Percentiles rank a stretch among this genome's conserved stretches.
Evolutionary conservation across 805 yeast genomes (phyloP).

Genomic region (Kurtzmaniella fragi): DNA sequence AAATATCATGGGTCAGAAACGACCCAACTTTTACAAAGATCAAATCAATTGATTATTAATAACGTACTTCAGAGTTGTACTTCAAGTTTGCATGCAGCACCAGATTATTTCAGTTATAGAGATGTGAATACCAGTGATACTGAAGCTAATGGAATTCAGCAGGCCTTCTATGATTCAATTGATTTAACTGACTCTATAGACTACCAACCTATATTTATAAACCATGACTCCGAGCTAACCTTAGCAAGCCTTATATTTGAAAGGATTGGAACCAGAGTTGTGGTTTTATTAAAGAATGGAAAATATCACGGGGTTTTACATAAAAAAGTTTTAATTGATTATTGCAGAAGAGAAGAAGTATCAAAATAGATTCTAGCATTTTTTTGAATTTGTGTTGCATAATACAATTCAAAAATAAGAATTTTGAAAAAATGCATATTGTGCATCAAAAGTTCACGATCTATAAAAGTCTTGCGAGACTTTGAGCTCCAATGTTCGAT

Average conservation of each 20-base stretch:
- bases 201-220: conserved; percentile 42
- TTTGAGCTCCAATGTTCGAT: conserved; percentile 1
- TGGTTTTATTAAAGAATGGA: conserved; percentile 42
- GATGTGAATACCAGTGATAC: conserved; percentile 5
- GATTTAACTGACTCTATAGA: conserved; percentile 42
- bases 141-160: conserved; percentile 9
- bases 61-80: background rate
- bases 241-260: conserved; percentile 49
- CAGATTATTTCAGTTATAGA: conserved; percentile 24
- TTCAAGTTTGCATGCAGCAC: conserved; percentile 1
- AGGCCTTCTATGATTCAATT: conserved; percentile 19
- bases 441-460: background rate
- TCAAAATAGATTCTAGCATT: background rate
- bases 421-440: conserved; percentile 9
- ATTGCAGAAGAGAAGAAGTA: conserved; percentile 16
- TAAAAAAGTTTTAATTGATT: conserved; percentile 49
- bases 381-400: background rate
- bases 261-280: conserved; percentile 47
- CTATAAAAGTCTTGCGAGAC: background rate
- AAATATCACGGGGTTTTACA: conserved; percentile 47
- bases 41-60: background rate
- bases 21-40: background rate
- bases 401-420: conserved; percentile 8
- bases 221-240: conserved; percentile 43
- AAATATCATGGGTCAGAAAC: conserved; percentile 5